Evolutionary conservation across 352 stramenopile species (phyloP).

Genomic region (Albugo laibachii): DNA sequence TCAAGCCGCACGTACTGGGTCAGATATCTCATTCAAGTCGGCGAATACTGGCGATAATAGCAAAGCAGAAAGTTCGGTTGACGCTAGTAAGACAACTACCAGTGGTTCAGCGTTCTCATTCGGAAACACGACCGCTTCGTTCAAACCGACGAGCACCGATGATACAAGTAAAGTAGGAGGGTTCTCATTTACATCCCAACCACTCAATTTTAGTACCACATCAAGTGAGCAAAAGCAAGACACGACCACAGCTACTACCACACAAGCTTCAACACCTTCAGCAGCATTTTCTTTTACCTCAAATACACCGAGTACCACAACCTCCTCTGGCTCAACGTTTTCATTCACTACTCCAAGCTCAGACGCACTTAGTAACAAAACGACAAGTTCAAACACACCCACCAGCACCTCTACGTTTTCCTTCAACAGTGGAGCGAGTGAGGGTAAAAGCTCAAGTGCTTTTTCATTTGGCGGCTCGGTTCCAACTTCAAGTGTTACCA

Average conservation of each 20-base stretch:
- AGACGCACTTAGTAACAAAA: background rate
- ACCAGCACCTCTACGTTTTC: slow-evolving; percentile 1
- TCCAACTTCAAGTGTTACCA: background rate
- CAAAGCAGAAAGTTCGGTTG: slow-evolving; percentile 7
- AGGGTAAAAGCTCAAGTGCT: background rate
- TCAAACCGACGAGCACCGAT: no score
- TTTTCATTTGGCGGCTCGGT: slow-evolving; percentile 13
- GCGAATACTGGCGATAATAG: slow-evolving; percentile 9
- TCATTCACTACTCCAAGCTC: slow-evolving; percentile 6
- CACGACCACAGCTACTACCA: background rate
- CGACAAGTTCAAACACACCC: slow-evolving; percentile 7
- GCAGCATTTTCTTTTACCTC: background rate
- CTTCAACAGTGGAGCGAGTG: slow-evolving; percentile 1
- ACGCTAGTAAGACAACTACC: no score
- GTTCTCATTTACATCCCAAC: no score
- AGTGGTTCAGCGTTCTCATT: no score
- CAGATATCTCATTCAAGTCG: slow-evolving; percentile 13
- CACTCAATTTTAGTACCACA: no score
- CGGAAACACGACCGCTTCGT: no score
- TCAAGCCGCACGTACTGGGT: no score
- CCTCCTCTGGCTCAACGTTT: slow-evolving; percentile 9
- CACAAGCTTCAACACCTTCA: background rate
- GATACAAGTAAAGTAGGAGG: no score
- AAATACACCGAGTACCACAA: background rate
- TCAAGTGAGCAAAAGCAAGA: no score